These are phyloP conservation scores for Syzygium aromaticum DNA, from an alignment of 345 rosid species.

Conservation along the genomic window DNA sequence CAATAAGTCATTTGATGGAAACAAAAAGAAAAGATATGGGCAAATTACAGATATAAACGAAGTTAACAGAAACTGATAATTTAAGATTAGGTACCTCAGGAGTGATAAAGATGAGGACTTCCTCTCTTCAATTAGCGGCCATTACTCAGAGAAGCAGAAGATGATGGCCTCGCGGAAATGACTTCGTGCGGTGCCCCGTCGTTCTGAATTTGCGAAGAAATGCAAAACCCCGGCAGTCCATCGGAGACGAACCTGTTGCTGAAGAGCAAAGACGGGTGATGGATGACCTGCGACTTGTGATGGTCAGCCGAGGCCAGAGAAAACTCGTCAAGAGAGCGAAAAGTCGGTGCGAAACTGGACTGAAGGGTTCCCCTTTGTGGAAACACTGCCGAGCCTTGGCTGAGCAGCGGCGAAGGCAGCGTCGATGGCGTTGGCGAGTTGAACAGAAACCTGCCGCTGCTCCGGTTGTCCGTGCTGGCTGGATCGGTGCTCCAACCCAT, in stretches of 20 bases:
- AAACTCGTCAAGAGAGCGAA: conserved; percentile 53
- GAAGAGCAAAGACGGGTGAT: conserved; percentile 25
- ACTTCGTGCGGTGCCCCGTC: conserved; percentile 33
- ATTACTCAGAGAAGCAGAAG: conserved; percentile 34
- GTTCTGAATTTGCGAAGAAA: conserved; percentile 36
- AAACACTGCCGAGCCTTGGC: conserved; percentile 26
- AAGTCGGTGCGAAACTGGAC: conserved; percentile 57
- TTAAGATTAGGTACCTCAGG: background rate
- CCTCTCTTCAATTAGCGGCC: conserved; percentile 12
- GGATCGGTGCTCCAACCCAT: conserved; percentile 20
- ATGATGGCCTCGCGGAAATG: conserved; percentile 27
- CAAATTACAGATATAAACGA: background rate
- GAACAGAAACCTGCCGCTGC: conserved; percentile 13
- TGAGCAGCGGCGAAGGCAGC: conserved; percentile 17
- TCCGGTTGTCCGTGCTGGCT: conserved; percentile 14
- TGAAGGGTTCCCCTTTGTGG: conserved; percentile 82
- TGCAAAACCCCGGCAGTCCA: conserved; percentile 39
- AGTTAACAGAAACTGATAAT: background rate
- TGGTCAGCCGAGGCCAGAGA: conserved; percentile 25
- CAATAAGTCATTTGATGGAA: background rate
- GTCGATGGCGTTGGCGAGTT: conserved; percentile 12
- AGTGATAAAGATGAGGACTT: background rate
- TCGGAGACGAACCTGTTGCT: conserved; percentile 42
- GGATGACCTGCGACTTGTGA: conserved; percentile 11
- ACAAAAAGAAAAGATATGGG: background rate